Base-by-base conservation (phyloP, 345 rosid species). In the Eucalyptus marginata region DNA sequence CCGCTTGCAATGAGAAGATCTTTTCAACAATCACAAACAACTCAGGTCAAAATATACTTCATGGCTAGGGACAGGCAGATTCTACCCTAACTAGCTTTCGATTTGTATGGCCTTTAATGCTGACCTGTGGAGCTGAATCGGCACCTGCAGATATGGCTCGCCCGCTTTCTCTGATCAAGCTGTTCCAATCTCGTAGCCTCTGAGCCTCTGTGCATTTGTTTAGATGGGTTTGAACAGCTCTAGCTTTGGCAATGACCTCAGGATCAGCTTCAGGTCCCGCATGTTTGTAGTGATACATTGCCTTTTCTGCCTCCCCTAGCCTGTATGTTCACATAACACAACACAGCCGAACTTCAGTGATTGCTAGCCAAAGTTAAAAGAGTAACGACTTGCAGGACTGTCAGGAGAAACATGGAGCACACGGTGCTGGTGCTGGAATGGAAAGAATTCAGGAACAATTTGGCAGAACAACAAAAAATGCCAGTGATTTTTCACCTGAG, bases 1-100 rank as follows among this genome's bases (percentile, higher is more conserved):
- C 99, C 29, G 98, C 97, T 96, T 95, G 96, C 91, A 98, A 93
- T 85, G 99, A 94, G 90, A 92, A 96, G 14, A 98, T 96, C 94
- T 96, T 29, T 54, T 40, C 13, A 64, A 64, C 87, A 56, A 27
- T 25, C 85, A 56, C 24, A 86, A 27, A 79, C 7, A 4, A 86
- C 51, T 59, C 3, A 2, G 68, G 40, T 50, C 66, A 88, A 47
- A 81, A 49, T 49, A 29, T 46, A 18, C 20, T 84, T 18, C 8
- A 25, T 14, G 49, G 88, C 31, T 13, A 88, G 31, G 54, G 27
- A 58, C 36, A 40, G 29, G 84, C 8, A 4, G 44, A 33, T 76
- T 40, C 84, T 40, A 76, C 84, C 84, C 47, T 40, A 76, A 76
- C 84, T 76, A 76, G 84, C 84, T 40, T 20, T 40, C 2, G 3